phyloP scores from a whole-genome alignment of 2,329 filamentous ascomycete genomes.

The Epichloe scottii region DNA sequence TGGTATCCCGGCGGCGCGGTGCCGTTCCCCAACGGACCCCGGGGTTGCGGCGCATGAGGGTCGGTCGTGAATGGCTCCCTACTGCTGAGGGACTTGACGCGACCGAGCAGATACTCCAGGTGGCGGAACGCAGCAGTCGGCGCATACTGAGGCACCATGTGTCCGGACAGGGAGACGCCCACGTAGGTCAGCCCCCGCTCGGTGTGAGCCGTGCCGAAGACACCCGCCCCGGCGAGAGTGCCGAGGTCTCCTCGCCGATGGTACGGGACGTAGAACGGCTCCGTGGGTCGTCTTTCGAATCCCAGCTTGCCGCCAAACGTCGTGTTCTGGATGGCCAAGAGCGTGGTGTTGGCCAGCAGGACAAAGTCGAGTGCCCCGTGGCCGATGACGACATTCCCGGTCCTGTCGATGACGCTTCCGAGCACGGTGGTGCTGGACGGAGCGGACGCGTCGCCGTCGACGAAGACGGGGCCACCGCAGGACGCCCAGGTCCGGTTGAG shows the following conservation, averaged over 20 bases:
- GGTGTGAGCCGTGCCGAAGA: constrained; percentile 55
- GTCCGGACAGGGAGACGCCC: constrained; percentile 48
- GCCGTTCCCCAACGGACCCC: neutral
- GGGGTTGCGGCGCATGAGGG: neutral
- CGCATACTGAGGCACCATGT: constrained; percentile 56
- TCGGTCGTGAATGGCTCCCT: constrained; percentile 3
- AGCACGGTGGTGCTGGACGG: constrained; percentile 19
- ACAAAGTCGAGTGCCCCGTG: constrained; percentile 63
- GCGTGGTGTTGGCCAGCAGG: constrained; percentile 53
- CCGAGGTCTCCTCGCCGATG: constrained; percentile 6
- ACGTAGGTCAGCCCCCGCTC: constrained; percentile 66
- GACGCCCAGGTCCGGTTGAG: constrained; percentile 35
- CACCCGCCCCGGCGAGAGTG: constrained; percentile 42
- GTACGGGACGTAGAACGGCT: constrained; percentile 54
- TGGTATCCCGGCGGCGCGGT: neutral
- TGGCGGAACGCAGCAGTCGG: constrained; percentile 57
- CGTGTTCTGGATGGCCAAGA: constrained; percentile 68
- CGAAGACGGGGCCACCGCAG: constrained; percentile 34
- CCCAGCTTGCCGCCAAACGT: constrained; percentile 61
- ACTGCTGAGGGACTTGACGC: constrained; percentile 41
- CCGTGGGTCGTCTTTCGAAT: constrained; percentile 46
- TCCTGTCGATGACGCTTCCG: constrained; percentile 57
- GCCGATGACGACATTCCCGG: constrained; percentile 58
- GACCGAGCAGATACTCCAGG: constrained; percentile 60
- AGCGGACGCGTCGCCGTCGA: constrained; percentile 15